phyloP scores from a whole-genome alignment of 163 green algal genomes.

The Botryococcus braunii region DNA sequence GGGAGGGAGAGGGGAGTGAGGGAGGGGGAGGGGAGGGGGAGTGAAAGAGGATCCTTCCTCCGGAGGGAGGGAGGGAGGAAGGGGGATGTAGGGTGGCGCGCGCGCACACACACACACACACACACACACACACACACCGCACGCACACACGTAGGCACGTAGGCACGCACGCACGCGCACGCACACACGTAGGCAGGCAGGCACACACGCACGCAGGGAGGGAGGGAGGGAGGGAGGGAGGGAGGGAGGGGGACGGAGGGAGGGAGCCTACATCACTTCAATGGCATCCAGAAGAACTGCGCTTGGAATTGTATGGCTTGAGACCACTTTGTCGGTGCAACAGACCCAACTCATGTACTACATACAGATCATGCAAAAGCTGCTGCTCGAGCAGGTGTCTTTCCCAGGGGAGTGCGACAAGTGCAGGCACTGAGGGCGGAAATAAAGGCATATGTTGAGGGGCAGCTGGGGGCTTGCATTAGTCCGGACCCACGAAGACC shows the following conservation, averaged over 20 bases:
- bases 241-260: background rate
- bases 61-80: no score
- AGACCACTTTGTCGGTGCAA: background rate
- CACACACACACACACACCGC: no score
- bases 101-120: no score
- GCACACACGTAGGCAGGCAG: no score
- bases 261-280: background rate
- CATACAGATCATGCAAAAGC: background rate
- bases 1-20: no score
- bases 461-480: conserved; percentile 9
- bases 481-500: conserved; percentile 8
- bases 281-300: background rate
- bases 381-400: conserved; percentile 1
- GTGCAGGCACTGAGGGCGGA: background rate
- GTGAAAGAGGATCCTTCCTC: no score
- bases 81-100: no score
- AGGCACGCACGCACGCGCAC: no score
- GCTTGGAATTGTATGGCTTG: background rate
- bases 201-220: background rate
- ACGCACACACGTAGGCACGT: no score
- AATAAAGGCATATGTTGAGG: conserved; percentile 4
- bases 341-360: background rate
- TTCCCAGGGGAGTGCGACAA: background rate
- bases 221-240: background rate
- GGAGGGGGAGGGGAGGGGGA: no score